These are phyloP conservation scores for Pleurotus cornucopiae DNA, from an alignment of 768 basidiomycete species.

Conservation along the genomic window DNA sequence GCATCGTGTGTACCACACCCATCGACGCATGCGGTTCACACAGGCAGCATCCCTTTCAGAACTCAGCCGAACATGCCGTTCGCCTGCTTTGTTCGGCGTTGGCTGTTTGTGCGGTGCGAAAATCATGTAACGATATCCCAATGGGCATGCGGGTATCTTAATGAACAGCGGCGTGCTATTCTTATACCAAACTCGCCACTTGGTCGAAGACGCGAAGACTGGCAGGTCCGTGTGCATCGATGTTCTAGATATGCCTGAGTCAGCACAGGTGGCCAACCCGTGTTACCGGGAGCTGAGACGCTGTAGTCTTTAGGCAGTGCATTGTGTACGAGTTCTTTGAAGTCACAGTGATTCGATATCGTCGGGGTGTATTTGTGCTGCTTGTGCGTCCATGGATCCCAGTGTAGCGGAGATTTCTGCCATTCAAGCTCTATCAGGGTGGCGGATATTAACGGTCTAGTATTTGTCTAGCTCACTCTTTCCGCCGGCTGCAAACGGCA, in stretches of 20 bases:
- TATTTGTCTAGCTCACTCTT: too few relatives aligned
- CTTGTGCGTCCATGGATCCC: too few relatives aligned
- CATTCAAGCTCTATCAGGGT: not conserved
- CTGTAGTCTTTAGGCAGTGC: not conserved
- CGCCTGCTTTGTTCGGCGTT: too few relatives aligned
- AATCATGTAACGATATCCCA: not conserved
- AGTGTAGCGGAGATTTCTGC: too few relatives aligned
- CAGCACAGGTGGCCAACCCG: not conserved
- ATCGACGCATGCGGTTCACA: too few relatives aligned
- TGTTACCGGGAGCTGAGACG: conserved; percentile 1
- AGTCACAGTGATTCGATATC: not conserved
- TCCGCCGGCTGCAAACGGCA: too few relatives aligned
- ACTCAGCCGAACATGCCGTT: too few relatives aligned
- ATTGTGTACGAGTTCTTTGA: not conserved
- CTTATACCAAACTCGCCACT: not conserved
- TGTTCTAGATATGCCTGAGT: not conserved
- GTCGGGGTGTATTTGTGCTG: not conserved
- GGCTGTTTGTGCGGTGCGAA: not conserved
- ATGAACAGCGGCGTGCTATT: not conserved
- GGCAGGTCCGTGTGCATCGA: conserved; percentile 3
- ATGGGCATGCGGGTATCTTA: not conserved
- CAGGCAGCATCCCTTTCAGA: too few relatives aligned
- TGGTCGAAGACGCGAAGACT: not conserved
- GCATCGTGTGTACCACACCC: too few relatives aligned
- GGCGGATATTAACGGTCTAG: not conserved